Evolutionary conservation across 2,329 filamentous ascomycete species (phyloP).

Genomic region (Hypoxylon sp.): DNA sequence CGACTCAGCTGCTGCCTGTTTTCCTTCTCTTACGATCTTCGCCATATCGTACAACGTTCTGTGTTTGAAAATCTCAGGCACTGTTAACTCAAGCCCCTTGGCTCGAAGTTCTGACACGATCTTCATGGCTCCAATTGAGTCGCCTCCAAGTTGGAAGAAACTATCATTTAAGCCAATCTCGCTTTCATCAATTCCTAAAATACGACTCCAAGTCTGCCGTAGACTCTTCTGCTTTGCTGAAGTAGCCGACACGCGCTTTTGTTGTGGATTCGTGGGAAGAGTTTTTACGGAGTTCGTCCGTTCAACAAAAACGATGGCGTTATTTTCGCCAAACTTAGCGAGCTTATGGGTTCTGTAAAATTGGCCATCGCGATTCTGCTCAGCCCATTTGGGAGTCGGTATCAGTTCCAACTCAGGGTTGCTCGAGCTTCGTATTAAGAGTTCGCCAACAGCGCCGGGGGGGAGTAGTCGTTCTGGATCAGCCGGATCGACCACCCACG

Average conservation of each 20-base stretch:
- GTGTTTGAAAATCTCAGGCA: conserved; percentile 69
- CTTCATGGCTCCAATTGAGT: conserved; percentile 74
- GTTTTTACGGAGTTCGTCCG: conserved; percentile 36
- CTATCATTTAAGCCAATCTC: conserved; percentile 69
- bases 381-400: conserved; percentile 52
- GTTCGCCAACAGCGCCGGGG: conserved; percentile 61
- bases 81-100: conserved; percentile 65
- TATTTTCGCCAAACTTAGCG: conserved; percentile 57
- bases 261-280: conserved; percentile 31
- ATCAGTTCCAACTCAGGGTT: conserved; percentile 50
- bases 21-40: conserved; percentile 61
- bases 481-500: conserved; percentile 60
- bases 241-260: conserved; percentile 57
- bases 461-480: conserved; percentile 58
- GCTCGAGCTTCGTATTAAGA: conserved; percentile 58
- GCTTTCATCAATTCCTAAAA: conserved; percentile 61
- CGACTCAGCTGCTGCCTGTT: conserved; percentile 29
- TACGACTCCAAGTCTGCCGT: conserved; percentile 64
- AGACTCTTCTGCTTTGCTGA: conserved; percentile 62
- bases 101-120: conserved; percentile 69
- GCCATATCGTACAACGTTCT: conserved; percentile 68
- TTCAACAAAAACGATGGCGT: conserved; percentile 53
- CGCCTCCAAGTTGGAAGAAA: conserved; percentile 73
- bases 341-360: conserved; percentile 61
- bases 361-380: conserved; percentile 41